Base-by-base conservation (phyloP, 1,139 yeast genomes). In the Scheffersomyces quercinus region DNA sequence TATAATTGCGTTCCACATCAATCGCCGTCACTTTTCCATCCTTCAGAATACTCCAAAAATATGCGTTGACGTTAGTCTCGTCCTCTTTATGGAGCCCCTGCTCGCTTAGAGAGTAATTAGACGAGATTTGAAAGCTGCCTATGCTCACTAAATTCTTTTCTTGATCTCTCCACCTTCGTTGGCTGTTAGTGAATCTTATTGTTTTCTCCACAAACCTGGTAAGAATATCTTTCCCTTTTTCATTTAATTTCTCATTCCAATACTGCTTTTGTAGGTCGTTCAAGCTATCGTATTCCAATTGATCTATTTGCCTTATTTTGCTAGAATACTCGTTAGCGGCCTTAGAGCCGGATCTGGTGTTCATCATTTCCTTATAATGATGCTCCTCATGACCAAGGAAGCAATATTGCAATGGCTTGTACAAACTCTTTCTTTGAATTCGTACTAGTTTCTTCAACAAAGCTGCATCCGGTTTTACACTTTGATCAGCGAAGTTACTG, bases 331-430 rank as follows among this genome's bases (percentile, higher is more conserved):
- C 26, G 8, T 20, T 20, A 20, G 26, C 8, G 7, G 26, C 26
- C 26, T 20, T 20, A 20, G 26, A 20, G 26, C 26, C 26, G 26
- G 26, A 20, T 20, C 26, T 20, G 8, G 26, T 20, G 26, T 20
- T 20, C 26, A 20, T 20, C 26, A 20, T 20, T 7, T 20, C 26
- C 26, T 20, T 20, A 20, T 20, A 20, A 20, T 20, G 26, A 20
- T 20, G 26, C 3, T 20, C 9, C 26, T 20, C 26, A 20, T 20
- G 26, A 20, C 26, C 26, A 12, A 64, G 47, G 29, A 64, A 63
- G 26, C 67, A 61, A 44, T 46, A 62, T 40, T 66, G 71, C 10
- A 64, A 53, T n/a, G 67, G 66, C 36, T 62, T 63, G 41, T 60
- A 63, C 5, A 62, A 46, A 10, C 51, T 44, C 35, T 52, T 56